phyloP scores from a whole-genome alignment of 1,284 basidiomycete genomes.

The Bjerkandera adusta region DNA sequence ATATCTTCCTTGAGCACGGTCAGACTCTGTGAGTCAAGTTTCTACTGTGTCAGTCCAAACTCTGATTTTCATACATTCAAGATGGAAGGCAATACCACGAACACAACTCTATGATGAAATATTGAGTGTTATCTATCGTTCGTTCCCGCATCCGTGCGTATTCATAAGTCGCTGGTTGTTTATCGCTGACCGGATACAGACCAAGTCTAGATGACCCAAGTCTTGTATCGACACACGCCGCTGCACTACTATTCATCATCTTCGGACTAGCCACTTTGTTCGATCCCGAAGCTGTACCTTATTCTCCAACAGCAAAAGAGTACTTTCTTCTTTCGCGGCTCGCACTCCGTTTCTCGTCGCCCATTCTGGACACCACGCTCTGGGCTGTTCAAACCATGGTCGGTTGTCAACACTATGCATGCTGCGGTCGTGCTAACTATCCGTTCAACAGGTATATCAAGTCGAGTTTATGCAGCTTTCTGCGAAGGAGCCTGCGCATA shows the following conservation, averaged over 20 bases:
- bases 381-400: conserved; percentile 53
- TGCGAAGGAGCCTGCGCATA: conserved; percentile 40
- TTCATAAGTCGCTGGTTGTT: neutral
- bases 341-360: conserved; percentile 44
- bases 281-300: conserved; percentile 41
- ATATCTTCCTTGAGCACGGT: neutral
- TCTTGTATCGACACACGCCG: conserved; percentile 35
- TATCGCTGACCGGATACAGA: neutral
- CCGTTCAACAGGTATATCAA: conserved; percentile 47
- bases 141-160: conserved; percentile 14
- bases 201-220: conserved; percentile 11
- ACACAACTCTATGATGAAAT: conserved; percentile 48
- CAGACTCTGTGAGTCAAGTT: neutral
- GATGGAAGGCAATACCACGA: conserved; percentile 29
- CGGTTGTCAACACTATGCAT: conserved; percentile 19
- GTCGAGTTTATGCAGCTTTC: conserved; percentile 57
- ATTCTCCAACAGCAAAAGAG: conserved; percentile 50
- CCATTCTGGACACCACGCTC: conserved; percentile 47
- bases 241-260: conserved; percentile 55
- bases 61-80: conserved; percentile 8
- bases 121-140: conserved; percentile 42
- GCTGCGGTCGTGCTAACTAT: neutral
- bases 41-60: neutral
- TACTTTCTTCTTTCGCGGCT: conserved; percentile 56
- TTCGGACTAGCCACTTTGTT: conserved; percentile 41